Evolutionary conservation across 1,284 basidiomycete genomes (phyloP), one percentile per base, ranked within the genome.

Genomic region (Ustilago sp.): DNA sequence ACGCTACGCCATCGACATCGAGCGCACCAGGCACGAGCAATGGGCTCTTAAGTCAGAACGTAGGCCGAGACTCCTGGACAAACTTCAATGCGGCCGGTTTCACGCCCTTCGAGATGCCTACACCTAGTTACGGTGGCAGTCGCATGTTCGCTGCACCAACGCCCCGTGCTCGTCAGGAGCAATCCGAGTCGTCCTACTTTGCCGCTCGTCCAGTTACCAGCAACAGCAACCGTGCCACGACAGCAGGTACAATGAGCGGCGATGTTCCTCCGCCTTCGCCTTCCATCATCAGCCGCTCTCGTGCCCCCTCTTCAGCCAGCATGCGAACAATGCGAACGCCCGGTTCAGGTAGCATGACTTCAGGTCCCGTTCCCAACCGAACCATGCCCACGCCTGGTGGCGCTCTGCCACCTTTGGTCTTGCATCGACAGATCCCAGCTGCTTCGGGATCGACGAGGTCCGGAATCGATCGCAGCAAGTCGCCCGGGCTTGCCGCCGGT

Each of bases 261-360:
- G 65, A 69, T 34, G 76, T 57, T 8, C 80, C 82, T 7, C 82
- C 82, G 31, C 82, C 82, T n/a, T 83, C 81, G 36, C 82, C 82
- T 0, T 83, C 81, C 8, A 78, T 84, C 53, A 84, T 84, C 73
- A 79, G 76, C 41, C 75, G 81, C 7, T 80, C 75, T 9, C 74
- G 82, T 23, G 80, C 82, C 6, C 81, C 81, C 12, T 81, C 80
- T 2, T 79, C 76, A 4, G 73, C 80, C 3, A 83, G 80, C 56
- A 55, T 71, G 60, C 68, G 79, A 17, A 70, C 74, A 28, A 38
- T 68, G 3, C 50, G 75, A 45, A 80, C 73, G 11, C 77, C 79
- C 9, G 74, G 66, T 32, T 55, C 54, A 28, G 57, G 31, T 28
- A 19, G 63, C 11, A 50, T 63, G 15, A 35, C 61, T 5, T 70